Base-by-base conservation (phyloP, 768 basidiomycete genomes). In the Russula ochroleuca region DNA sequence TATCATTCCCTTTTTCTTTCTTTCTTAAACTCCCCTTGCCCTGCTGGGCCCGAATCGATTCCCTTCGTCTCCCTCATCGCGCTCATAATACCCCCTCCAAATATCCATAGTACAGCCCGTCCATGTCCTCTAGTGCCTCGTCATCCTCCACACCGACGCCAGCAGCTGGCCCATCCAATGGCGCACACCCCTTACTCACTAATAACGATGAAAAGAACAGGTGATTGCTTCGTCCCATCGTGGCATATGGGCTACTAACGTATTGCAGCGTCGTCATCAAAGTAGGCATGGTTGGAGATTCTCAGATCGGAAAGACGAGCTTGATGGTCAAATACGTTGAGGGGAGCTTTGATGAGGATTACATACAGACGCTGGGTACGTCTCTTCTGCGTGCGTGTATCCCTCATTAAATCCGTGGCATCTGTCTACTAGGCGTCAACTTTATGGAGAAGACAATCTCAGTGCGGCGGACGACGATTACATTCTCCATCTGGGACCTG, bases 361-460 rank as follows among this genome's bases (percentile, higher is more conserved):
- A 98, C 79, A 98, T 99, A 75, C 96, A 98, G 84, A 98, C 96
- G 78, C 87, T 99, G 78, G 96, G 93, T 88, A 72, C 62, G 86
- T 62, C 49, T 49, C 38, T 41, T 47, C 57, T 19, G 28, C 62
- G 38, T 69, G 80, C 62, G 31, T 45, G 38, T 43, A 62, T 59
- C 41, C 56, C 40, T 55, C 23, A 5, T 51, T 58, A 14, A 54
- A 41, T 50, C 17, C 64, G 70, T 64, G 48, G 23, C 19, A 7
- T 52, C 54, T 38, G 17, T 1, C 68, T 82, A n/a, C 21, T 31
- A 64, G 92, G 96, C 80, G 94, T 98, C 79, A 98, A 98, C 77
- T 98, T 98, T 77, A 98, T 98, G 97, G 96, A 99, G 81, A 99
- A 99, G 82, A 97, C 96, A 17, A 98, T 99, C 71, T 90, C 92